Evolutionary conservation across 2,329 filamentous ascomycete species (phyloP).

Genomic region (Arthrocladium fulminans): DNA sequence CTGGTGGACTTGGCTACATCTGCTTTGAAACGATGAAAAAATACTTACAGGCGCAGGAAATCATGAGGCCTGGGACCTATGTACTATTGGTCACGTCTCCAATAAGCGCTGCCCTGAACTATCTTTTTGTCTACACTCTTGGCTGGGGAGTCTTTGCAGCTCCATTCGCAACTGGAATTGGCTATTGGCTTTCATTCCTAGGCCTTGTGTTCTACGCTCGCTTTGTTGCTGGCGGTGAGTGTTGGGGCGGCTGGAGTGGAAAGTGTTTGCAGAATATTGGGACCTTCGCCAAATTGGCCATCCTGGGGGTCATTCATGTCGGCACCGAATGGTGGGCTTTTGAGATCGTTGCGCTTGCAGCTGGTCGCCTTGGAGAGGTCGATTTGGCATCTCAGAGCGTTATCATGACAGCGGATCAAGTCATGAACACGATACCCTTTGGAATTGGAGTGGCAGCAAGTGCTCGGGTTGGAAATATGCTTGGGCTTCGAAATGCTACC

Average conservation of each 20-base stretch:
- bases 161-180: slow-evolving; percentile 71
- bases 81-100: slow-evolving; percentile 54
- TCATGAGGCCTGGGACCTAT: slow-evolving; percentile 57
- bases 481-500: slow-evolving; percentile 57
- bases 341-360: slow-evolving; percentile 77
- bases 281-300: slow-evolving; percentile 64
- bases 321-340: slow-evolving; percentile 95
- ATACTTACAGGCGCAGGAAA: slow-evolving; percentile 51
- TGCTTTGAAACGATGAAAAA: slow-evolving; percentile 73
- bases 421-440: slow-evolving; percentile 78
- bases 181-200: slow-evolving; percentile 76
- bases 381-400: slow-evolving; percentile 75
- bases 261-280: slow-evolving; percentile 57
- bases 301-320: slow-evolving; percentile 71
- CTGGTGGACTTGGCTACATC: slow-evolving; percentile 75
- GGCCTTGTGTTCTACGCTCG: slow-evolving; percentile 64
- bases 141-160: slow-evolving; percentile 66
- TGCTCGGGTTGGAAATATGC: slow-evolving; percentile 66
- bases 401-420: slow-evolving; percentile 82
- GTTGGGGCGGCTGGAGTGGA: slow-evolving; percentile 67
- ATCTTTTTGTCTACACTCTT: slow-evolving; percentile 64
- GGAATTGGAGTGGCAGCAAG: slow-evolving; percentile 76
- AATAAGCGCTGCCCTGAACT: slow-evolving; percentile 50
- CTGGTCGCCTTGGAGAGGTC: slow-evolving; percentile 69
- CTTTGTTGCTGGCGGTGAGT: slow-evolving; percentile 61